Conservation (phyloP, 192 early-diverging fungal species). For the Mortierella hygrophila region DNA sequence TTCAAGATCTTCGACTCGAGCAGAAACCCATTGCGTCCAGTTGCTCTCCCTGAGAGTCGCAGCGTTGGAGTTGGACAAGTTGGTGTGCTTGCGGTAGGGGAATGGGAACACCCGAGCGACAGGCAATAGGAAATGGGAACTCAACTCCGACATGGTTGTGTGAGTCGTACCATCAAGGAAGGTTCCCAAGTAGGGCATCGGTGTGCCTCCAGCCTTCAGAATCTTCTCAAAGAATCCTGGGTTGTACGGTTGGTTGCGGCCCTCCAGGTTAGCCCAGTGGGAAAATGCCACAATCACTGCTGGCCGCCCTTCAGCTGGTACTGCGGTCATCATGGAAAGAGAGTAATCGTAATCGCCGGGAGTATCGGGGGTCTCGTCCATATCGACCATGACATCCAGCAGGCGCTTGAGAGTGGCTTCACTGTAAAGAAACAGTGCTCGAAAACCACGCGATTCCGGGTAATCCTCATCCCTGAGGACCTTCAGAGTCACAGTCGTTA, state of each 20-base stretch:
- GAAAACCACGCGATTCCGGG: slow-evolving; percentile 27
- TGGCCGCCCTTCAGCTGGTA: neutral
- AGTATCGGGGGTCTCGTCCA: neutral
- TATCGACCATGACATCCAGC: slow-evolving; percentile 26
- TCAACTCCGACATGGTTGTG: slow-evolving; percentile 14
- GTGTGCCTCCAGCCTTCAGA: slow-evolving; percentile 3
- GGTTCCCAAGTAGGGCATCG: neutral
- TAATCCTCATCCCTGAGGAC: slow-evolving; percentile 35
- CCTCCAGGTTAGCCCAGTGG: slow-evolving; percentile 18
- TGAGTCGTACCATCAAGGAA: neutral
- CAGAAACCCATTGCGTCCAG: slow-evolving; percentile 27
- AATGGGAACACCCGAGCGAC: slow-evolving; percentile 21
- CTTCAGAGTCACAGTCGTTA: slow-evolving; percentile 20
- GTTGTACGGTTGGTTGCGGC: neutral
- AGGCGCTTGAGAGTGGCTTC: slow-evolving; percentile 15
- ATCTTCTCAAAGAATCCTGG: neutral
- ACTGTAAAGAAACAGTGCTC: slow-evolving; percentile 9
- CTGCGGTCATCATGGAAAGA: neutral
- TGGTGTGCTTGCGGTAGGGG: slow-evolving; percentile 22
- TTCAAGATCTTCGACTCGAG: neutral
- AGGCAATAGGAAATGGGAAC: slow-evolving; percentile 21
- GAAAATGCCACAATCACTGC: slow-evolving; percentile 5
- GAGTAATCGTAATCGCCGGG: slow-evolving; percentile 29
- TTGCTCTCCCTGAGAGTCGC: neutral
- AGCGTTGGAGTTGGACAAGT: slow-evolving; percentile 29